These are phyloP conservation scores for Lepidium africanum DNA, from an alignment of 345 rosid species.

Conservation along the genomic window DNA sequence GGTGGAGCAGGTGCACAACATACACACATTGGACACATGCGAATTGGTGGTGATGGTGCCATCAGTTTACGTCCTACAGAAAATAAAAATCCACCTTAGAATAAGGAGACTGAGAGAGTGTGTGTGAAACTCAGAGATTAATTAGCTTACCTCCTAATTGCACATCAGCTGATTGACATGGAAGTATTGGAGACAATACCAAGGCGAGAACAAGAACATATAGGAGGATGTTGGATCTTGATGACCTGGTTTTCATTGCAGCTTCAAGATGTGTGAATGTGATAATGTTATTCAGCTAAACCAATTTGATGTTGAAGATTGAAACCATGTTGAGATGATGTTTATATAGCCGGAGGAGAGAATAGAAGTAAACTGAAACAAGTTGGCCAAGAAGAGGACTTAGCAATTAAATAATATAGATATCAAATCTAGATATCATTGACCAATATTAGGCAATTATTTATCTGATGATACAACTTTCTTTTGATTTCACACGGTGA, in stretches of 20 bases:
- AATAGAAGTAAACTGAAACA: conserved; percentile 1
- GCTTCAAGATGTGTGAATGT: neutral
- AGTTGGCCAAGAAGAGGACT: conserved; percentile 17
- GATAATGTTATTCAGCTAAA: neutral
- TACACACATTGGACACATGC: conserved; percentile 26
- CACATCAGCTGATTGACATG: conserved; percentile 15
- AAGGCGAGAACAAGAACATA: conserved; percentile 11
- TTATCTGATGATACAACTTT: neutral
- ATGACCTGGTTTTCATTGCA: conserved; percentile 6
- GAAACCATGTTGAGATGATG: neutral
- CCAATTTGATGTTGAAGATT: neutral
- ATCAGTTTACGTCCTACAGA: conserved; percentile 23
- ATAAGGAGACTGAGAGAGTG: neutral
- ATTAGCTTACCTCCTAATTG: conserved; percentile 10
- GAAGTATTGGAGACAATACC: conserved; percentile 16
- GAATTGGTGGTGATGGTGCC: conserved; percentile 25
- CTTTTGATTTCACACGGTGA: neutral
- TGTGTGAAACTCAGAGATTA: neutral
- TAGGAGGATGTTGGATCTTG: neutral
- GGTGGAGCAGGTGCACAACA: conserved; percentile 26
- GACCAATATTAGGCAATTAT: conserved; percentile 12
- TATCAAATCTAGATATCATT: conserved; percentile 3
- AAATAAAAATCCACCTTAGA: neutral
- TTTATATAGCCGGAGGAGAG: conserved; percentile 1
- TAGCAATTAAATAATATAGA: neutral